These are phyloP conservation scores for Solanum acaule DNA, from an alignment of 257 asterid genomes.

Conservation along the genomic window DNA sequence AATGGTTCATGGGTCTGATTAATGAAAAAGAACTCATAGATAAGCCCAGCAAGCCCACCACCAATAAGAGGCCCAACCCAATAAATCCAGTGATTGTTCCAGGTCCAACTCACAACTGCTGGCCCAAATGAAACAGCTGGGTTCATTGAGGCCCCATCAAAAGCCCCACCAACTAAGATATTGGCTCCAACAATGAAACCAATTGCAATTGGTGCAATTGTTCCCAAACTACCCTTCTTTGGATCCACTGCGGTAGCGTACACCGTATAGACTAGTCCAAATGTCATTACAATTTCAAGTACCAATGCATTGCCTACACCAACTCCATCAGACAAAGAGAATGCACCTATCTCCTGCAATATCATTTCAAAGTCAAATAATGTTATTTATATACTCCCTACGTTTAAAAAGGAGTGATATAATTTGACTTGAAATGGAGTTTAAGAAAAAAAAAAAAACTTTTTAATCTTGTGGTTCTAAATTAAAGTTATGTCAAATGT, in stretches of 20 bases:
- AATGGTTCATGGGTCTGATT: slow-evolving; percentile 24
- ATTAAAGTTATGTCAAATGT: too few relatives aligned
- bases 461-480: too few relatives aligned
- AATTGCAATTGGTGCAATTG: slow-evolving; percentile 38
- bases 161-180: slow-evolving; percentile 37
- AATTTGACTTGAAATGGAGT: too few relatives aligned
- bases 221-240: slow-evolving; percentile 35
- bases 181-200: slow-evolving; percentile 50
- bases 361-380: background rate
- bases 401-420: too few relatives aligned
- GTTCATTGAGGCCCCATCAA: slow-evolving; percentile 36
- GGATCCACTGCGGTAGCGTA: slow-evolving; percentile 51
- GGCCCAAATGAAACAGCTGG: slow-evolving; percentile 35
- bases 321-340: slow-evolving; percentile 28
- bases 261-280: slow-evolving; percentile 39
- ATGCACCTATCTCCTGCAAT: slow-evolving; percentile 19
- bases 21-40: slow-evolving; percentile 29
- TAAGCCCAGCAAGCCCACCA: slow-evolving; percentile 42
- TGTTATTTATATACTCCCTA: background rate
- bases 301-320: slow-evolving; percentile 21
- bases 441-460: too few relatives aligned
- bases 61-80: slow-evolving; percentile 48
- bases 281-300: slow-evolving; percentile 38
- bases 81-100: slow-evolving; percentile 35
- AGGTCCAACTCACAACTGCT: slow-evolving; percentile 33